phyloP scores from a whole-genome alignment of 306 rosid species.

The Rosa lucieae region DNA sequence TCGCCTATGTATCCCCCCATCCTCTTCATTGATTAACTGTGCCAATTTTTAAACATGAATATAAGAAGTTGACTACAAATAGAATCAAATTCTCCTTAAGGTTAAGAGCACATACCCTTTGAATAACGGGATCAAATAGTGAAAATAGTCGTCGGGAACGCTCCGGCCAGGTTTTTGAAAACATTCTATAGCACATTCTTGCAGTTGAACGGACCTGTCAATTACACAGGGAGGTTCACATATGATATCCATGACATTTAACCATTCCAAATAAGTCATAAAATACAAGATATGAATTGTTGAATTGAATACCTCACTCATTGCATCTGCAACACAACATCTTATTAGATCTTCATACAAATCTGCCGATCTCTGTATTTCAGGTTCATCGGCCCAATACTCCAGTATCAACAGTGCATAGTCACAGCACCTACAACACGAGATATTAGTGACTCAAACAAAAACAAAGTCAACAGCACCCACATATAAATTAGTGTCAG shows the following conservation, averaged over 20 bases:
- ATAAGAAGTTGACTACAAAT: slow-evolving; percentile 13
- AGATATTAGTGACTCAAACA: slow-evolving; percentile 25
- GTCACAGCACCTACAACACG: slow-evolving; percentile 82
- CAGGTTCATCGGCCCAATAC: slow-evolving; percentile 98
- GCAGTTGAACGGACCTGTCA: slow-evolving; percentile 94
- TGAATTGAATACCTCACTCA: slow-evolving; percentile 80
- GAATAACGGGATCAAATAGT: slow-evolving; percentile 89
- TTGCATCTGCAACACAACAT: slow-evolving; percentile 97
- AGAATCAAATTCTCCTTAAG: slow-evolving; percentile 28
- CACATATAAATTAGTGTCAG: slow-evolving; percentile 4
- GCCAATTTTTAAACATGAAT: slow-evolving; percentile 22
- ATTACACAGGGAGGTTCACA: slow-evolving; percentile 3
- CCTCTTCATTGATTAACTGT: slow-evolving; percentile 98
- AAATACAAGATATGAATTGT: slow-evolving; percentile 18
- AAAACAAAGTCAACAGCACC: slow-evolving; percentile 11
- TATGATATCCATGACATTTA: slow-evolving; percentile 20
- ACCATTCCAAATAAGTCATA: slow-evolving; percentile 13
- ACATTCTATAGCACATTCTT: slow-evolving; percentile 96
- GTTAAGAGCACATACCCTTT: slow-evolving; percentile 63
- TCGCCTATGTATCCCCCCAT: slow-evolving; percentile 90
- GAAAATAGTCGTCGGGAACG: slow-evolving; percentile 83
- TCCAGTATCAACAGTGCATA: slow-evolving; percentile 91
- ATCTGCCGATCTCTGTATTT: slow-evolving; percentile 85
- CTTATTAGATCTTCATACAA: slow-evolving; percentile 86
- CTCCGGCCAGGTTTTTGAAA: slow-evolving; percentile 98